Percentiles rank a stretch among this genome's conserved stretches.
Evolutionary conservation across 129 eudicot species (phyloP).

Genomic region (Glebionis coronaria): DNA sequence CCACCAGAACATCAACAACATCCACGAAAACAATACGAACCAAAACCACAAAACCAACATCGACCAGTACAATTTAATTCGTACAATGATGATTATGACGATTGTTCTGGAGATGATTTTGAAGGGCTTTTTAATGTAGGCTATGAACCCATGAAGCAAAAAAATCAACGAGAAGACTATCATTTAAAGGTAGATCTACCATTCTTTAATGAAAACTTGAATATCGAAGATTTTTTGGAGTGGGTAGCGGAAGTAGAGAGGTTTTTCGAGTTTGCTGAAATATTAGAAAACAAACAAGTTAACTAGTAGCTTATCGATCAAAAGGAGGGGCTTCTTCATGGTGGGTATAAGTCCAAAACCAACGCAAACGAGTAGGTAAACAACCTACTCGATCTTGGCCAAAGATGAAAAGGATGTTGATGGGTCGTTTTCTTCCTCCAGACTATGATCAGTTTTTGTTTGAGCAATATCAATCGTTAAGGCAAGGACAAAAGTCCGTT

Average conservation of each 20-base stretch:
- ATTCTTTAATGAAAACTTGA: neutral
- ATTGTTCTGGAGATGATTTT: neutral
- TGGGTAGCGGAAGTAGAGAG: slow-evolving; percentile 1
- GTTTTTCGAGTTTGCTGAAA: neutral
- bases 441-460: neutral
- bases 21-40: too few relatives aligned
- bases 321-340: slow-evolving; percentile 1
- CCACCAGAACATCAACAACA: too few relatives aligned
- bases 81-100: neutral
- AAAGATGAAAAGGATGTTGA: neutral
- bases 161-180: neutral
- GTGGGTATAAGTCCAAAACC: neutral
- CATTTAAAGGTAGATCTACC: neutral
- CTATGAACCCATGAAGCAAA: neutral
- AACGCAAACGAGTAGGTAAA: neutral
- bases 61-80: neutral
- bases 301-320: neutral
- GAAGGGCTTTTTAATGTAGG: neutral
- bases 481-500: too few relatives aligned
- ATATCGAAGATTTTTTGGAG: neutral
- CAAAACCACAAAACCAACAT: neutral
- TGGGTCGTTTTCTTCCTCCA: neutral
- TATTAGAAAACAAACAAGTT: neutral
- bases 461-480: neutral
- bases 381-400: neutral